Conservation (phyloP, 1,284 basidiomycete genomes). For the Puccinia horiana region DNA sequence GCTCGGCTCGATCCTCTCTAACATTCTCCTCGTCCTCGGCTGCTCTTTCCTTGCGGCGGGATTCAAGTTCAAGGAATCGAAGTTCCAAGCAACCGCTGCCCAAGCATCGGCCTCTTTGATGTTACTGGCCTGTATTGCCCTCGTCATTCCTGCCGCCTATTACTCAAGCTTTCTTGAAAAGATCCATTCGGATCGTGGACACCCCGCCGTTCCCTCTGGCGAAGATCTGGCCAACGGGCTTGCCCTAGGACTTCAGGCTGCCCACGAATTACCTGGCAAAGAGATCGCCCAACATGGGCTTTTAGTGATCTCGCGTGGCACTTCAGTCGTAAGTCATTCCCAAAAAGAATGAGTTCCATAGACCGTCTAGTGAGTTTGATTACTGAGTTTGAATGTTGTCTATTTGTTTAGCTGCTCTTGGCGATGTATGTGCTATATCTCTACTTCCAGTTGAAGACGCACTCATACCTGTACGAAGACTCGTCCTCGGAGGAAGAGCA, state of each 20-base stretch:
- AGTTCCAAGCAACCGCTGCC: conserved; percentile 78
- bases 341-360: too few species aligned
- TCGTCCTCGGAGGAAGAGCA: conserved; percentile 60
- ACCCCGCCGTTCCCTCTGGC: background rate
- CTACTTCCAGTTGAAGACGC: conserved; percentile 64
- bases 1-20: conserved; percentile 82
- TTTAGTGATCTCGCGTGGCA: conserved; percentile 77
- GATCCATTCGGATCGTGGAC: background rate
- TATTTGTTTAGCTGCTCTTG: conserved; percentile 65
- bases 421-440: conserved; percentile 73
- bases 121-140: conserved; percentile 53
- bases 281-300: conserved; percentile 63
- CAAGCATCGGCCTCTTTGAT: conserved; percentile 68
- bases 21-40: conserved; percentile 80
- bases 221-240: conserved; percentile 60
- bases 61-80: conserved; percentile 68
- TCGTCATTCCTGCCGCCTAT: conserved; percentile 56
- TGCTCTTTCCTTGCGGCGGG: conserved; percentile 77
- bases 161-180: conserved; percentile 53
- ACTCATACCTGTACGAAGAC: conserved; percentile 63
- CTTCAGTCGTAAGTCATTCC: conserved; percentile 64
- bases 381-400: background rate
- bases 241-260: background rate
- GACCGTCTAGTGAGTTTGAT: too few species aligned
- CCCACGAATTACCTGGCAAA: conserved; percentile 56